Base-by-base conservation (phyloP, 345 rosid species). In the Populus tremula region DNA sequence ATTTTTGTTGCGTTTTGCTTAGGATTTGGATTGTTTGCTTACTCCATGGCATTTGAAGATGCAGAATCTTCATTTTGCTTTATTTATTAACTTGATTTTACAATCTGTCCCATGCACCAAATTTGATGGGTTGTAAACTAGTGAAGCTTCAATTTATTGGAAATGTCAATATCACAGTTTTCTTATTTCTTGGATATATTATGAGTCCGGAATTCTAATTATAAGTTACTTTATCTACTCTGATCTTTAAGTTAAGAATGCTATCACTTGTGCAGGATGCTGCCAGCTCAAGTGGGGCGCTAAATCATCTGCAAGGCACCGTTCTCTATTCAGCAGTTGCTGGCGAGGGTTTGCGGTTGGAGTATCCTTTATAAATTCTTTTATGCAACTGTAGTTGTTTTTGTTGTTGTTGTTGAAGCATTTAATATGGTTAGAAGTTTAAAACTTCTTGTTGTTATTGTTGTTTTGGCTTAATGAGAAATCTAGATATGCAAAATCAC, bases 261-360 rank as follows among this genome's bases (percentile, higher is more conserved):
- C 9, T 36, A 25, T 47, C 23, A 33, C 50, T 47, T 35, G 36
- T 54, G 53, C 89, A 94, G 98, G 98, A 93, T 49, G 82, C 93
- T 18, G 83, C 84, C 45, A 86, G 89, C 78, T 94, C 99, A 76
- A 87, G 93, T n/a, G 91, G 79, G 69, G 93, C 97, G 33, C 78
- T 91, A 71, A 90, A 85, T 80, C 82, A 84, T 79, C 90, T 93
- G 73, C 95, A 90, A 82, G 97, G 99, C 73, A 85, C 93, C 43
- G 62, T 90, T 67, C 91, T 93, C 21, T 86, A 87, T 85, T 91
- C 97, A 63, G 88, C 96, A 23, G 84, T 86, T n/a, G 76, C 88
- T 33, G 91, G 93, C 14, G 95, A 89, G 45, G 94, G 93, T 81
- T 85, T 94, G 81, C 91, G 97, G 17, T 80, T 90, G 82, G 93